Evolutionary conservation across 1,284 basidiomycete species (phyloP), one percentile per base, ranked within the genome.

Genomic region (Phylloboletellus chloephorus): DNA sequence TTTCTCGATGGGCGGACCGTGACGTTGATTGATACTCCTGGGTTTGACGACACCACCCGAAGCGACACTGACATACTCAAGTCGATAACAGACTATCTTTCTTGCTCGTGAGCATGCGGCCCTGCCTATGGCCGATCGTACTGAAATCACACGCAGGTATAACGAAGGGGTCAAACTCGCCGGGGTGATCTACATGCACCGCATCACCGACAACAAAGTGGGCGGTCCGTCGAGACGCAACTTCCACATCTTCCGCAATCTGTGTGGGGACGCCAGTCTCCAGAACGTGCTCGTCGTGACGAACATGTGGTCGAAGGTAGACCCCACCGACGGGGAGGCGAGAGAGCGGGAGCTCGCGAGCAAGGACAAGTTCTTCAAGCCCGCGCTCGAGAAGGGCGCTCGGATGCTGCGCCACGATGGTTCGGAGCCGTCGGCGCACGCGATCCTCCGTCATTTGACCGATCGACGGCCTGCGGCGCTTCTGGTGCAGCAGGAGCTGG

Each of bases 131-230:
- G 31, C 7, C 3, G 11, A 21, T 37, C n/a, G 6, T 24, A 31
- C 29, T 35, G 30, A 36, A 26, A 23, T 12, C 21, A 16, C 16
- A 7, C 25, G 33, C 46, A 71, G 68, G 26, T 70, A 71, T 37
- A 49, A 61, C 32, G 41, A 54, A 21, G 60, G 62, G 0, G 45
- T 52, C 32, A 68, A 57, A 31, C 60, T 78, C 13, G 58, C 66
- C 4, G 76, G 75, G 0, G 54, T 77, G 40, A 64, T 77, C n/a
- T 77, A 76, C 48, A 60, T 74, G 57, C 73, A 78, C 37, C 66
- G 69, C 15, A 77, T 77, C 45, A 63, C 68, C 19, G 73, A 76
- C 43, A 62, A 66, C 51, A 64, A 71, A 22, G 65, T 77, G 52
- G 68, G 68, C 8, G 74, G 74, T 8, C 68, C 69, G 19, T 71